Evolutionary conservation across 2,329 filamentous ascomycete genomes (phyloP).

Genomic region (Verticillium tricorpus): DNA sequence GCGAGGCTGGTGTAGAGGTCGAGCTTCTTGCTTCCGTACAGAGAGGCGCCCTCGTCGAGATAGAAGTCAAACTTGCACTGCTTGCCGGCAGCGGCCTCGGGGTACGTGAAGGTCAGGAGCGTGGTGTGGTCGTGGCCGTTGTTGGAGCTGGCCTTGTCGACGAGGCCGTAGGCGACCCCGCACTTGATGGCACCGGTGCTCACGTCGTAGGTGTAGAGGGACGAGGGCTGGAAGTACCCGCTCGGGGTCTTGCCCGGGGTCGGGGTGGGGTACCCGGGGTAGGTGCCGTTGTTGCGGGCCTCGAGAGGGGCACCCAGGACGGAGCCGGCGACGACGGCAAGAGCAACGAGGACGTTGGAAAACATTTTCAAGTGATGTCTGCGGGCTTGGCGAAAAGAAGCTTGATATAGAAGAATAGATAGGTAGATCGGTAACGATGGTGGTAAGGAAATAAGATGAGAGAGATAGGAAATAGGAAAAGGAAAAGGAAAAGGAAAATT

Average conservation of each 20-base stretch:
- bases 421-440: neutral
- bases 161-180: slow-evolving; percentile 4
- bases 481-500: neutral
- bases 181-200: slow-evolving; percentile 17
- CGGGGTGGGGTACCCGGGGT: neutral
- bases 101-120: slow-evolving; percentile 23
- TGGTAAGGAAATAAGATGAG: neutral
- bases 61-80: slow-evolving; percentile 22
- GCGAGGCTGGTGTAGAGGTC: slow-evolving; percentile 20
- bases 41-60: slow-evolving; percentile 12
- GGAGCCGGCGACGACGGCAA: slow-evolving; percentile 14
- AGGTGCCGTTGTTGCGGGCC: neutral
- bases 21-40: slow-evolving; percentile 17
- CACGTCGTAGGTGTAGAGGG: slow-evolving; percentile 17
- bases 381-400: neutral
- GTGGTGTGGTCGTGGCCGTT: slow-evolving; percentile 20
- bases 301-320: slow-evolving; percentile 16
- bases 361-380: slow-evolving; percentile 13
- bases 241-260: neutral
- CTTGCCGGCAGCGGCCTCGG: slow-evolving; percentile 13
- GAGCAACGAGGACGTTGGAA: slow-evolving; percentile 16
- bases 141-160: slow-evolving; percentile 18
- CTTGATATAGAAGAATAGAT: neutral
- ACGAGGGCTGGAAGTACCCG: slow-evolving; percentile 17
- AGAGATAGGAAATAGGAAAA: neutral